Conservation (phyloP, 1,284 basidiomycete species). For the Puccinia polysora region DNA sequence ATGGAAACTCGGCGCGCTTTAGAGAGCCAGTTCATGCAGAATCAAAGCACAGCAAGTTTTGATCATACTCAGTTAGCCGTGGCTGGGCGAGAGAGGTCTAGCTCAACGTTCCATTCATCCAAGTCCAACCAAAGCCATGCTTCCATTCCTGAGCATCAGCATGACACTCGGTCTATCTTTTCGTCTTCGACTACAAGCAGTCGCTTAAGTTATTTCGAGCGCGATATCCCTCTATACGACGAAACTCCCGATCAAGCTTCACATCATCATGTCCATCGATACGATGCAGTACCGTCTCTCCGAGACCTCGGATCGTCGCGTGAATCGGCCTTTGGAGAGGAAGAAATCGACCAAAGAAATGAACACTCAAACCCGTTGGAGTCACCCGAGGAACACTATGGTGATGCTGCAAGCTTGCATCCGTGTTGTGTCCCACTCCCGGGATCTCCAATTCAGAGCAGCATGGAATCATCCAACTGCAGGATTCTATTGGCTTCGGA, state of each 20-base stretch:
- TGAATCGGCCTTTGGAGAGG: too few relatives aligned
- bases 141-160: neutral
- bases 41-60: slow-evolving; percentile 19
- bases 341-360: too few relatives aligned
- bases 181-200: slow-evolving; percentile 8
- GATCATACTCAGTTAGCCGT: slow-evolving; percentile 19
- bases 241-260: neutral
- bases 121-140: neutral
- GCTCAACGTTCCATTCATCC: neutral
- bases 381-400: too few relatives aligned
- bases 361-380: too few relatives aligned
- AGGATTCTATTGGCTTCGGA: slow-evolving; percentile 23
- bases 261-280: neutral
- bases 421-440: slow-evolving; percentile 15
- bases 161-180: neutral
- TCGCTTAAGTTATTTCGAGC: neutral
- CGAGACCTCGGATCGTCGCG: too few relatives aligned
- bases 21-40: slow-evolving; percentile 27
- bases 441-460: neutral
- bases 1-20: slow-evolving; percentile 39
- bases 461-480: neutral
- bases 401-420: neutral
- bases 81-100: slow-evolving; percentile 14
- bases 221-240: neutral
- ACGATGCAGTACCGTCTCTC: neutral